Evolutionary conservation across 495 filamentous ascomycete genomes (phyloP).

Genomic region (Aspergillus carlsbadensis): DNA sequence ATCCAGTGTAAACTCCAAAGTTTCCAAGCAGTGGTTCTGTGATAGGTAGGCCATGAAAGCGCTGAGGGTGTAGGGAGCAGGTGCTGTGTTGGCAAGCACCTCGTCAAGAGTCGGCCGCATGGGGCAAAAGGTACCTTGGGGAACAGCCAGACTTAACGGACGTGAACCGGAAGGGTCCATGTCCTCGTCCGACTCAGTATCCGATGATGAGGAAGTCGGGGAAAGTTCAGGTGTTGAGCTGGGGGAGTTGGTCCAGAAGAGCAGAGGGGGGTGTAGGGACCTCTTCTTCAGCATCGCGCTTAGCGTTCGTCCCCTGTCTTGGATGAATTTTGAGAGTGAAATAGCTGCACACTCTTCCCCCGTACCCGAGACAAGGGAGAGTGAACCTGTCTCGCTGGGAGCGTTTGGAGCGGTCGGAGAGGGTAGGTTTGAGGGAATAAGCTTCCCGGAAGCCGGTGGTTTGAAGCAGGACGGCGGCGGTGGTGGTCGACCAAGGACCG

Average conservation of each 20-base stretch:
- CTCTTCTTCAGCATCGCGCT: slow-evolving; percentile 54
- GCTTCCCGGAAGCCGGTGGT: not conserved
- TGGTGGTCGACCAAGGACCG: not conserved
- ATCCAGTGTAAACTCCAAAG: slow-evolving; percentile 95
- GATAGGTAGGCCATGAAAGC: slow-evolving; percentile 98
- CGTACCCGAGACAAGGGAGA: slow-evolving; percentile 9
- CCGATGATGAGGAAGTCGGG: slow-evolving; percentile 39
- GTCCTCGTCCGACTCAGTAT: slow-evolving; percentile 59
- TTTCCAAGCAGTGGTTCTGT: slow-evolving; percentile 97
- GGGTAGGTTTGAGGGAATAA: not conserved
- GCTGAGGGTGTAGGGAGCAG: slow-evolving; percentile 85
- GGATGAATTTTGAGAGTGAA: slow-evolving; percentile 13
- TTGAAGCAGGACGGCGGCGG: not conserved
- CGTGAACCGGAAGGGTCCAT: slow-evolving; percentile 52
- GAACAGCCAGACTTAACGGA: slow-evolving; percentile 63
- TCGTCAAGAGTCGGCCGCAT: slow-evolving; percentile 82
- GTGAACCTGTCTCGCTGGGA: slow-evolving; percentile 5
- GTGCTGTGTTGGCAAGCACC: slow-evolving; percentile 82
- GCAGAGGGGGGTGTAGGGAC: slow-evolving; percentile 39
- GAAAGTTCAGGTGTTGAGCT: slow-evolving; percentile 45
- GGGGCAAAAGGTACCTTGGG: slow-evolving; percentile 62
- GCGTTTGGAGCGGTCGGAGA: slow-evolving; percentile 1
- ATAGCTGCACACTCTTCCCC: slow-evolving; percentile 13
- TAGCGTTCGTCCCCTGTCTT: slow-evolving; percentile 31
- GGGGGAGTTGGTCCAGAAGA: slow-evolving; percentile 43